These are phyloP conservation scores for Pythium angustatum DNA, from an alignment of 352 stramenopile genomes.

Conservation along the genomic window DNA sequence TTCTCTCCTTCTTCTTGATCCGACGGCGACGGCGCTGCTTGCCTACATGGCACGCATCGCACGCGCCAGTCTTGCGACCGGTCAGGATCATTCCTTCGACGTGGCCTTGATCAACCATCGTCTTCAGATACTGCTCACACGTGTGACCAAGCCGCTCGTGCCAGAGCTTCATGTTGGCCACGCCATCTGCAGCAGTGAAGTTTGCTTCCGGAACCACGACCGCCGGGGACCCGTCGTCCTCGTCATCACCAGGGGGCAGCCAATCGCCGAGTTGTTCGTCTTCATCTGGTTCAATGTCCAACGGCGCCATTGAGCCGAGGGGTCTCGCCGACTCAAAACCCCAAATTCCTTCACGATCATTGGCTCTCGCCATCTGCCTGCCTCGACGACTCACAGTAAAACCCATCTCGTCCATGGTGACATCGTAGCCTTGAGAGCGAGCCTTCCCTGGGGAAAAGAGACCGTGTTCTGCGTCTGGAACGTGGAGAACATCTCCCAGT, in stretches of 20 bases:
- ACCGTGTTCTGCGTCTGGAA: neutral
- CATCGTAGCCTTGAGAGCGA: neutral
- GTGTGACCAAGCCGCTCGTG: slow-evolving; percentile 33
- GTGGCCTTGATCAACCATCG: slow-evolving; percentile 2
- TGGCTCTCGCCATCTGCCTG: too few relatives aligned
- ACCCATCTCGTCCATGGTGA: too few relatives aligned
- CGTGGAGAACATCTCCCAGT: neutral
- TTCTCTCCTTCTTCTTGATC: slow-evolving; percentile 3
- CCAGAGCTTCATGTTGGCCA: neutral
- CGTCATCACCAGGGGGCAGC: neutral
- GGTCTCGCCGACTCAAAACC: neutral
- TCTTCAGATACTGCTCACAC: slow-evolving; percentile 13
- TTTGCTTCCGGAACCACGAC: neutral
- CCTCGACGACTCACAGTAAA: too few relatives aligned
- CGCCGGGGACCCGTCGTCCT: neutral
- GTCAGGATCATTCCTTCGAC: slow-evolving; percentile 4
- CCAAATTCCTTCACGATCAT: too few relatives aligned
- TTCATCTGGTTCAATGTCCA: neutral
- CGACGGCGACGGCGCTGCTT: neutral
- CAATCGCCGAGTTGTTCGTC: too few relatives aligned
- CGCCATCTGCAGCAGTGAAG: neutral
- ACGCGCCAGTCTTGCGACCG: neutral
- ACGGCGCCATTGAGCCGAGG: neutral
- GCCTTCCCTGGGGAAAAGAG: slow-evolving; percentile 12
- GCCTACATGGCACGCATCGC: slow-evolving; percentile 5